Evolutionary conservation across 2,329 filamentous ascomycete genomes (phyloP).

Genomic region (Lachnellula suecica): DNA sequence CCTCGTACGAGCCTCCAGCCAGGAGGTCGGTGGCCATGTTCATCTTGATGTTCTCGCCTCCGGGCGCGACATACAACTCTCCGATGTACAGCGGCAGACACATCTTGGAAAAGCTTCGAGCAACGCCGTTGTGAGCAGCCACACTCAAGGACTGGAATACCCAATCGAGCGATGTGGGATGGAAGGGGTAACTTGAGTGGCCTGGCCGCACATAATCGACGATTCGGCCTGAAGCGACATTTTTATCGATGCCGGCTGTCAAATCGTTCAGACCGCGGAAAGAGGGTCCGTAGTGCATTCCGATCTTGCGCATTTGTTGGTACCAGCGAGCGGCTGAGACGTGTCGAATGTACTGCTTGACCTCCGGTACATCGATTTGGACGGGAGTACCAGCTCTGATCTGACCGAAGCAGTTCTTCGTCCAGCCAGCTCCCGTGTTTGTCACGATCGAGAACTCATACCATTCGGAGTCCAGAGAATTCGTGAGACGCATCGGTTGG

Average conservation of each 20-base stretch:
- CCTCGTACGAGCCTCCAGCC: not conserved
- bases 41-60: not conserved
- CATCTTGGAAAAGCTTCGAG: not conserved
- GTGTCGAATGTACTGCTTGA: constrained; percentile 13
- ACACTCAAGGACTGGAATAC: constrained; percentile 1
- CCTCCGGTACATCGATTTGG: not conserved
- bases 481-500: constrained; percentile 20
- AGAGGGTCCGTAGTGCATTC: constrained; percentile 28
- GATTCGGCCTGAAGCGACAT: not conserved
- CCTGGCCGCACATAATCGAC: not conserved
- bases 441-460: not conserved
- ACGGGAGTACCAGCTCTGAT: not conserved
- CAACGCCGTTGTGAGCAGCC: not conserved
- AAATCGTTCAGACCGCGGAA: constrained; percentile 33
- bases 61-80: not conserved
- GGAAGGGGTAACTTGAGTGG: not conserved
- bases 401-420: not conserved
- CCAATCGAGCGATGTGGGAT: constrained; percentile 1
- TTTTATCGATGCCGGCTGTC: not conserved
- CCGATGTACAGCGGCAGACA: constrained; percentile 1
- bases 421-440: not conserved
- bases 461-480: constrained; percentile 14
- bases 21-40: not conserved
- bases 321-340: constrained; percentile 29
- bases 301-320: constrained; percentile 33